A percentile compares a stretch with the other conserved stretches of the same genome.
Conservation (phyloP, 2,329 filamentous ascomycete genomes). For the Triangularia setosa region DNA sequence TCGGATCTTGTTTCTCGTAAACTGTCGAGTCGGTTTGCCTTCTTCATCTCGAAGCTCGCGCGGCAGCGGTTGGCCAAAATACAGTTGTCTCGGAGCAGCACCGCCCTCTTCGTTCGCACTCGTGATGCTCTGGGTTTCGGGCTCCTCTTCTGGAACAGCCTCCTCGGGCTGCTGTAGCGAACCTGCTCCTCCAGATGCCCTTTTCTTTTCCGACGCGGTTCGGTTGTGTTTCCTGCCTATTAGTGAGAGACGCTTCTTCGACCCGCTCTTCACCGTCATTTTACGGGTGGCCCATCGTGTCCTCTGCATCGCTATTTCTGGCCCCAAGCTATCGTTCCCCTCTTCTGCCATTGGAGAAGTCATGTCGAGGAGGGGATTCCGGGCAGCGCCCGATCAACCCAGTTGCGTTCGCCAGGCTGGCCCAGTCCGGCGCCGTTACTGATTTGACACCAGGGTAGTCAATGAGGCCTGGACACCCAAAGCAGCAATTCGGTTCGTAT, state of each 20-base stretch:
- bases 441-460: conserved; percentile 21
- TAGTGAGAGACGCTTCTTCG: conserved; percentile 77
- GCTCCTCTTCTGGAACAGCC: conserved; percentile 27
- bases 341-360: conserved; percentile 31
- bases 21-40: conserved; percentile 66
- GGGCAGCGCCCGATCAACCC: conserved; percentile 43
- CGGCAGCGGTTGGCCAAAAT: conserved; percentile 83
- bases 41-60: conserved; percentile 73
- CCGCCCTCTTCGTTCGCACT: conserved; percentile 35
- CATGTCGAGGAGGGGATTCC: conserved; percentile 35
- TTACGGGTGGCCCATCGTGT: conserved; percentile 97
- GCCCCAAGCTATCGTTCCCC: conserved; percentile 13
- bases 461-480: neutral
- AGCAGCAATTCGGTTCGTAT: neutral
- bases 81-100: conserved; percentile 58
- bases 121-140: conserved; percentile 33
- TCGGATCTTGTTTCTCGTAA: conserved; percentile 90
- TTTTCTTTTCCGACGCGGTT: conserved; percentile 65
- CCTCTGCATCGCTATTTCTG: conserved; percentile 49
- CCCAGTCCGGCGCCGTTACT: conserved; percentile 29
- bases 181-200: conserved; percentile 41
- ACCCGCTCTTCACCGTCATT: conserved; percentile 69
- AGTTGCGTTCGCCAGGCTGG: conserved; percentile 40
- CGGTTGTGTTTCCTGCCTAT: conserved; percentile 71
- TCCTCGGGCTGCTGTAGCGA: conserved; percentile 26